Base-by-base conservation (phyloP, 306 rosid species). In the Hippophae rhamnoides region DNA sequence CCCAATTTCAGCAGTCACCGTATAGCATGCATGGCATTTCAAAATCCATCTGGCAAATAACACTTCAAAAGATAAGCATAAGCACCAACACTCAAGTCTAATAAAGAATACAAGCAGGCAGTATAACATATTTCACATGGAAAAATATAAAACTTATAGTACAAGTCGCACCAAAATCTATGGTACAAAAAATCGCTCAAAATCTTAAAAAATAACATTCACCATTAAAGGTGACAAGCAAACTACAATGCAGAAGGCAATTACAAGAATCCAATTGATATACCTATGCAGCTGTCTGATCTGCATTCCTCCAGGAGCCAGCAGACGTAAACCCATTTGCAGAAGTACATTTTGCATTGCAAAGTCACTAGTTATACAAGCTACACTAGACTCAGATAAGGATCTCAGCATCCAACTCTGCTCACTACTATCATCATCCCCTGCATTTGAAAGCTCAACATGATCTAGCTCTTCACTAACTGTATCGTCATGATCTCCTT, bases 271-370 rank as follows among this genome's bases (percentile, higher is more conserved):
- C 53, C 14, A 49, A 13, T 41, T 67, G 25, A 61, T 18, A 69
- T 71, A 88, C 99, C 96, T 85, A 41, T 93, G 96, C 42, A 88
- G 84, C 75, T 82, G 80, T 69, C 80, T 88, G 58, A 93, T 88
- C 72, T 84, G 97, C 69, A 81, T 54, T 71, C 99, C 99, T 55
- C 95, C 97, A 27, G 97, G 99, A 43, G 97, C 99, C 71, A 88
- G 59, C 74, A 88, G 69, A 49, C 95, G 94, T 70, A 93, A 74
- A 69, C 97, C 97, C 90, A 93, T 93, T 73, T 88, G 99, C 61
- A 93, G 83, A 70, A 93, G 82, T 65, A 85, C 97, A 74, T 93
- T 93, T 75, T 93, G 99, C 97, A 88, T 93, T 13, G 99, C 94
- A 69, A 80, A 93, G 74, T 93, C 99, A 56, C 88, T 78, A 5